Percentiles rank a stretch among this genome's conserved stretches.
phyloP scores from a whole-genome alignment of 495 filamentous ascomycete species.

The Penicillium tannophilum region DNA sequence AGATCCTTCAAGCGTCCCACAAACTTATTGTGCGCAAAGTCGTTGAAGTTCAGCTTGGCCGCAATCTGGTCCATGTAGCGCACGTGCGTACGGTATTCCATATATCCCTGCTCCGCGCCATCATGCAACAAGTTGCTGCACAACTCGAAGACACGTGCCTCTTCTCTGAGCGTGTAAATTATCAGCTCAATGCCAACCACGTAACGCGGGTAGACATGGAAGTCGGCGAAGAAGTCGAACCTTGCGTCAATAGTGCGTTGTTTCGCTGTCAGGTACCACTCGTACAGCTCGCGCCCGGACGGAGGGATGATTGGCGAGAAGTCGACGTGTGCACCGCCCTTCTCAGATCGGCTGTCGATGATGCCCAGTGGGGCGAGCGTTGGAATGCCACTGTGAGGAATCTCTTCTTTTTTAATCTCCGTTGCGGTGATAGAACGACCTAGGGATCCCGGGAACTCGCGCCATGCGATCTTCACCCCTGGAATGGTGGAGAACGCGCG shows the following conservation, averaged over 20 bases:
- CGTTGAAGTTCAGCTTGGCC: slow-evolving; percentile 9
- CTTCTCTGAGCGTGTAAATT: slow-evolving; percentile 3
- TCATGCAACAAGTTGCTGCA: background rate
- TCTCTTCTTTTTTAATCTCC: slow-evolving; percentile 13
- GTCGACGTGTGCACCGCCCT: background rate
- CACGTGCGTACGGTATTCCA: slow-evolving; percentile 18
- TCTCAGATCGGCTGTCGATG: slow-evolving; percentile 1
- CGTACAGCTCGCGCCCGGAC: background rate
- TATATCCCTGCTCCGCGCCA: slow-evolving; percentile 3
- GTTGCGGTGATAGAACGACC: background rate
- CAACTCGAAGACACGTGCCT: background rate
- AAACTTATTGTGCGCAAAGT: background rate
- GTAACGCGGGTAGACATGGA: slow-evolving; percentile 12
- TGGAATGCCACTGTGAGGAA: slow-evolving; percentile 16
- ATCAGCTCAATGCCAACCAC: slow-evolving; percentile 14
- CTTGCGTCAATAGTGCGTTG: slow-evolving; percentile 2
- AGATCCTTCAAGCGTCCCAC: slow-evolving; percentile 2
- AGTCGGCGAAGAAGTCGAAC: slow-evolving; percentile 17
- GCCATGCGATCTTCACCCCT: background rate
- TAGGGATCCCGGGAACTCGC: background rate
- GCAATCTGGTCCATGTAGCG: slow-evolving; percentile 16
- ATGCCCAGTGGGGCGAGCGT: slow-evolving; percentile 9
- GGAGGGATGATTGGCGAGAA: slow-evolving; percentile 7
- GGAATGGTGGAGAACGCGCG: background rate
- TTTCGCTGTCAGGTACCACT: slow-evolving; percentile 3